A percentile compares a stretch with the other conserved stretches of the same genome.
These are phyloP conservation scores for Taphrina pruni DNA, from an alignment of 1,139 yeast genomes.

Conservation along the genomic window DNA sequence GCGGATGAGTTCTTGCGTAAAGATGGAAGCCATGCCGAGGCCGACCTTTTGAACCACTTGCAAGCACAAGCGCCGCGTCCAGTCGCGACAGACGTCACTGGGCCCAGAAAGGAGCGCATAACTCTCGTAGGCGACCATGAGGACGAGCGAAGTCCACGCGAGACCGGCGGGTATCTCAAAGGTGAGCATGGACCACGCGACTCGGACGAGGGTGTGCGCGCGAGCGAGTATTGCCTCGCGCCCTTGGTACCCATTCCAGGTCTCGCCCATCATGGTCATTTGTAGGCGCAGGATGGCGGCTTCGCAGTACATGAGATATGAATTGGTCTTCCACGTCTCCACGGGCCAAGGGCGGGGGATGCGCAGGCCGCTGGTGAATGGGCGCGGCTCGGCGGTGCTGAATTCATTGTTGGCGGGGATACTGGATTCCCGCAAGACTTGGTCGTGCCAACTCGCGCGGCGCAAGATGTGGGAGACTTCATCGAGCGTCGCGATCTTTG, in stretches of 20 bases:
- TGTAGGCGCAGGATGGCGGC: background rate
- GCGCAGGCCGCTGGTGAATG: background rate
- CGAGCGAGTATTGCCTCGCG: background rate
- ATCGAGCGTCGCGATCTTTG: background rate
- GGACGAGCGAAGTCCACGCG: background rate
- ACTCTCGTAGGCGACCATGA: conserved; percentile 1
- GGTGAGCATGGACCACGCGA: conserved; percentile 2
- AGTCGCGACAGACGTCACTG: conserved; percentile 1
- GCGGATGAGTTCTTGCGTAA: conserved; percentile 1
- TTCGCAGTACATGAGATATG: background rate
- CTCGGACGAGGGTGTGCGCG: background rate
- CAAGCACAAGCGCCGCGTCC: conserved; percentile 3
- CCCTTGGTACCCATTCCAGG: background rate
- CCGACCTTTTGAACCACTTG: conserved; percentile 7
- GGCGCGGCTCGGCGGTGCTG: conserved; percentile 2
- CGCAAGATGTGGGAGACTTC: background rate
- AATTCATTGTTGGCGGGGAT: background rate
- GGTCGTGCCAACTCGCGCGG: background rate
- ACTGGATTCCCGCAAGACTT: background rate
- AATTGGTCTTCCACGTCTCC: background rate
- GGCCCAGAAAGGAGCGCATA: background rate
- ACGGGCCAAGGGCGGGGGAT: background rate
- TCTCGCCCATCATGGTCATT: conserved; percentile 3
- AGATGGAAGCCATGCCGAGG: conserved; percentile 7
- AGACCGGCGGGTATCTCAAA: background rate